Evolutionary conservation across 2,329 filamentous ascomycete species (phyloP), one percentile per base, ranked within the genome.

Genomic region (Teratosphaeria nubilosa): DNA sequence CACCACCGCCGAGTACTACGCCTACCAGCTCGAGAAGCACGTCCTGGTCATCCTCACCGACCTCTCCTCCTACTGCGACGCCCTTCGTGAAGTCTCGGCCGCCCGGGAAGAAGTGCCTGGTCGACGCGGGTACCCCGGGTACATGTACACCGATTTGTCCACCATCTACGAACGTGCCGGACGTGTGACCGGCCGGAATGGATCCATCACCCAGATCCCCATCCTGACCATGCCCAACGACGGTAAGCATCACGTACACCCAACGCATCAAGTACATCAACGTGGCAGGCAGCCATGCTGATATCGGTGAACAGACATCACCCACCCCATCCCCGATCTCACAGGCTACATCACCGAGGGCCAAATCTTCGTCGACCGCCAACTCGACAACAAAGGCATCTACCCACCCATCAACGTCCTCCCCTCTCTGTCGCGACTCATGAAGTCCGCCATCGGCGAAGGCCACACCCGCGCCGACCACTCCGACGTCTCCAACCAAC

Each of bases 81-180:
- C 94, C 65, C 87, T 99, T 65, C 94, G 94, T 84, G 94, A 99
- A 78, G 94, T 99, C 55, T 99, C 94, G 14, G 92, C 94, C 57
- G 94, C 94, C 56, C 86, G 94, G 79, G 94, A 99, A 82, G 94
- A 99, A 86, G 94, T 99, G 51, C 94, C 94, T 48, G 94, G 94
- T 82, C 92, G 94, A 76, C 92, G 94, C 86, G 94, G 94, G 83
- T 99, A 94, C 80, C 94, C 94, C 56, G 94, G 94, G 89, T 99
- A 99, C 83, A 99, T 99, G 94, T 99, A 99, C 82, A 99, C 94
- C 67, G 95, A 99, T 85, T 88, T 99, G 86, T 96, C 94, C 60
- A 99, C 94, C 72, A 96, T 99, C 70, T 99, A 99, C 82, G 94
- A 99, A 79, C 91, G 94, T 79, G 94, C 94, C 68, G 94, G 94